A percentile compares a stretch with the other conserved stretches of the same genome.
phyloP scores from a whole-genome alignment of 305 asterid genomes.

The Petunia hybrid region DNA sequence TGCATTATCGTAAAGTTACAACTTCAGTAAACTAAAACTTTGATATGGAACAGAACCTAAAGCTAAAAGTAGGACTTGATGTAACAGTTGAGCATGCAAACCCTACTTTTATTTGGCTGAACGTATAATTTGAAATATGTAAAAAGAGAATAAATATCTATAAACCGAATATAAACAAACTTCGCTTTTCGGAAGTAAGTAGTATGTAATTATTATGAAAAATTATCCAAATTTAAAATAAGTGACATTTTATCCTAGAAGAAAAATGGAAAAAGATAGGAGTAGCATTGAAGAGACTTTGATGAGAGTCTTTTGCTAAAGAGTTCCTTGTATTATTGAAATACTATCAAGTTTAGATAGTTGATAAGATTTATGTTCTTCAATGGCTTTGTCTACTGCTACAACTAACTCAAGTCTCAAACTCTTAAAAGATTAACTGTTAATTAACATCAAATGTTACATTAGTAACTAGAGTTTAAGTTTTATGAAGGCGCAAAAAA shows the following conservation, averaged over 20 bases:
- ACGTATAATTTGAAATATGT: neutral
- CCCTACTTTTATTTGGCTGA: constrained; percentile 22
- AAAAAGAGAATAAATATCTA: neutral
- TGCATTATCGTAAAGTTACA: constrained; percentile 31
- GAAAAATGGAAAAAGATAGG: neutral
- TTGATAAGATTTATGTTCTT: neutral
- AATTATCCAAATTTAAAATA: neutral
- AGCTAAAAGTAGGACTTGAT: constrained; percentile 9
- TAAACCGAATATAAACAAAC: neutral
- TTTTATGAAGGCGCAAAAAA: no score
- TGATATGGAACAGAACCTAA: constrained; percentile 20
- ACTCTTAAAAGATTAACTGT: no score
- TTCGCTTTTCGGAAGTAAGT: neutral
- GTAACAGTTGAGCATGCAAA: constrained; percentile 33
- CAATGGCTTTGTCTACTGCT: no score
- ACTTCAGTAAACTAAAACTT: constrained; percentile 15
- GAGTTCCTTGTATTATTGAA: neutral
- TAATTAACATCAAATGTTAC: neutral
- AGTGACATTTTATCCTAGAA: neutral
- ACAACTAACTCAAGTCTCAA: no score
- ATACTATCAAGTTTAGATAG: neutral
- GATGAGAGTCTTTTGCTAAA: neutral
- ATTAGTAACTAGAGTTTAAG: neutral
- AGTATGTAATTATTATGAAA: neutral
- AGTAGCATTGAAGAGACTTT: neutral